Evolutionary conservation across 2,329 filamentous ascomycete genomes (phyloP), one percentile per base, ranked within the genome.

Genomic region (Mollisiaceae sp.): DNA sequence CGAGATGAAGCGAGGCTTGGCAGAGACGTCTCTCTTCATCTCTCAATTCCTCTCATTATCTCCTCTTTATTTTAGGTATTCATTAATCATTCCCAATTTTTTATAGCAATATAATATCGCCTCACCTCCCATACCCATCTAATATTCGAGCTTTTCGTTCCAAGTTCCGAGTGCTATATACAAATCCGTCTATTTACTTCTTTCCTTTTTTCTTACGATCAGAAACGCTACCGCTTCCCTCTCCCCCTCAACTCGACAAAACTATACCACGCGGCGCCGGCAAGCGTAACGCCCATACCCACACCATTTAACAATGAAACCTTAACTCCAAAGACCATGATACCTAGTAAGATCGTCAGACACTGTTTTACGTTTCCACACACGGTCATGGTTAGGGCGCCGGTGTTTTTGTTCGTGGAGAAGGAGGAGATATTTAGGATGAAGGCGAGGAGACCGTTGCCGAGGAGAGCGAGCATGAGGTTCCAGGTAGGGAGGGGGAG

Each of bases 361-460:
- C 82, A 83, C 73, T 86, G 85, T 78, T 87, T 87, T 64, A 87
- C 76, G 71, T 87, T 87, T 62, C 83, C 85, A 66, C 84, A 85
- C 5, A 87, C 83, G 8, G 84, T 85, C 82, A 87, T 86, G 43
- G 84, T 87, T 63, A 87, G 75, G 20, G 85, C 84, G 60, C 85
- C 85, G 6, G 84, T 82, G 43, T 83, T 77, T 76, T 85, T 85
- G 76, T 87, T 87, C 61, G 85, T 85, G 65, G 82, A 82, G 75
- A 87, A 86, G 4, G 82, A 85, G 39, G 83, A 81, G 50, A 86
- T 80, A 71, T 87, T 87, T 65, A 86, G 81, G 8, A 83, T 77
- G 62, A 87, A 84, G 12, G 85, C 85, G 15, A 86, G 78, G 60
- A 81, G 75, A 60, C 84, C 85, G 71, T 79, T 76, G 52, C 75